Evolutionary conservation across 1,284 basidiomycete species (phyloP), one percentile per base, ranked within the genome.

Genomic region (Ustilago esculenta): DNA sequence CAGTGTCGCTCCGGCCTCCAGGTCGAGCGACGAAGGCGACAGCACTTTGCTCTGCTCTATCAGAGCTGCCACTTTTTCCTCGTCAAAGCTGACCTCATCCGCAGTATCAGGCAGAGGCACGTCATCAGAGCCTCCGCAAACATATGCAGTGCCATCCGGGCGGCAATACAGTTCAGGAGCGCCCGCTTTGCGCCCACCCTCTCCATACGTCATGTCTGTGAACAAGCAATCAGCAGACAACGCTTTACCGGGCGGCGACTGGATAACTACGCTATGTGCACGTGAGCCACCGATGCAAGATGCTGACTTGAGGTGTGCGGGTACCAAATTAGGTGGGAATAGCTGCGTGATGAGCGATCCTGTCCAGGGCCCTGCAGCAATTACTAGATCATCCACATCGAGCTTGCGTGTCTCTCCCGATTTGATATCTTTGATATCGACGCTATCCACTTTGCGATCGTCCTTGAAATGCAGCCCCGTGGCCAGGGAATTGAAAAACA

Each of bases 361-460:
- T 0, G 92, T 92, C 94, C 94, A 97, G 1, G 92, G 91, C 49
- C 74, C 65, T 10, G 65, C 65, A 17, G 65, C 65, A 18, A 68
- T 58, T 9, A 68, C 65, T 9, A 68, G 45, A 12, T 68, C 65
- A 29, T 56, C 54, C 0, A 54, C 58, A 9, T 60, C 39, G 12
- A 68, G 39, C 9, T 23, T 32, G 18, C 42, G 54, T 9, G 49
- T 57, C 2, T 66, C 36, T 1, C 47, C 49, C 5, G 48, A 48
- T 20, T 64, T 41, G 23, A 36, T 20, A 15, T 63, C 42, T 15
- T 39, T 45, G 30, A 74, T 35, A 20, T 56, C 48, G 27, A 79
- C 51, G 5, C 55, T 55, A 18, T 56, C 65, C 1, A 77, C 53
- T 18, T 48, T 59, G 3, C 57, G 53, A 11, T 46, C 42, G 15